Evolutionary conservation across 192 early-diverging fungal species (phyloP), one percentile per base, ranked within the genome.

Genomic region (Chytriomyces sp.): DNA sequence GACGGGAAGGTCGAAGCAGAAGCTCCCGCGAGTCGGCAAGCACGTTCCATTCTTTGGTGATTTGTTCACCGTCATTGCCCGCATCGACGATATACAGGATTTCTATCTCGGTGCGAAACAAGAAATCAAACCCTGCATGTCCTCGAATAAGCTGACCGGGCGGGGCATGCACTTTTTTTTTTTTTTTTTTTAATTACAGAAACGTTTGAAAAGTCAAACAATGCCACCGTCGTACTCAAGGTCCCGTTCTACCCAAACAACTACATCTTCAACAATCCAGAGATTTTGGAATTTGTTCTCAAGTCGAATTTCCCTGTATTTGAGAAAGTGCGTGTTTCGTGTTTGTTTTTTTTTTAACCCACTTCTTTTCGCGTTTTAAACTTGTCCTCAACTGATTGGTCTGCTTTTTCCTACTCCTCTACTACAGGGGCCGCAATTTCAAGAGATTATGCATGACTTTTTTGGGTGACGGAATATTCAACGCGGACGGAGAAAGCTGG

Each of bases 391-490:
- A 1, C 35, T 3, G 4, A 35, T 35, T 35, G 35, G 2, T 35
- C 4, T 35, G 35, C 35, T 35, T 3, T 35, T 35, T 35, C 35
- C 4, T 35, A 1, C 35, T 35, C 35, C 35, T 35, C 4, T 1
- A 1, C 35, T 35, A 10, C 50, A 71, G 69, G 69, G 69, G 13
- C 6, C 69, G 8, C 16, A 7, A 18, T 71, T 59, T 43, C 48
- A 43, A 10, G 50, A n/a, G 49, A 50, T 11, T 16, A 11, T 71
- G 9, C 50, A 50, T 23, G 69, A 71, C 57, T 50, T 60, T 26
- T 26, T 50, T 93, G 35, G 92, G 92, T 6, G 71, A 86, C 57
- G 92, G 92, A 43, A 93, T 93, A 75, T 93, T 93, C 75, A 91
- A 89, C 79, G 81, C 86, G 3, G 92, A 93, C 63, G 92, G 92